Evolutionary conservation across 2,329 filamentous ascomycete species (phyloP), one percentile per base, ranked within the genome.

Genomic region (Venturia oleaginea): DNA sequence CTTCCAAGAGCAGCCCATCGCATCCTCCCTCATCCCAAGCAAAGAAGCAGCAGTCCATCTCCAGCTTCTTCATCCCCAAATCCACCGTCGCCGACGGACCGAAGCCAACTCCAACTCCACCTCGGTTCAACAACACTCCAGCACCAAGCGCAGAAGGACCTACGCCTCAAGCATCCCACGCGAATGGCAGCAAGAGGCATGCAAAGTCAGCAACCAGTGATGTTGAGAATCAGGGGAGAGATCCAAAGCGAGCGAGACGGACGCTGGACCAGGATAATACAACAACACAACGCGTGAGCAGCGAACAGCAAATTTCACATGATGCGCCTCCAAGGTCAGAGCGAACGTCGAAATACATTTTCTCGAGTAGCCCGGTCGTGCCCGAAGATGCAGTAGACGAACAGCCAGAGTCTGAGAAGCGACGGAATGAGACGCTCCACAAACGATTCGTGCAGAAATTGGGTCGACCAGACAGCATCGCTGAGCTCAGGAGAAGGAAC

Each of bases 381-480:
- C 59, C 67, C 7, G 73, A 76, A 1, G 74, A 77, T 17, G 73
- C 75, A 0, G 75, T 78, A 3, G 74, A 75, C 11, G 68, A 71
- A 0, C 81, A 84, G 17, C 79, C 81, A 7, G 83, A 83, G 63
- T 76, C 77, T 3, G 79, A 79, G 1, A 82, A 77, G 68, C 83
- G 79, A 67, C 80, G 81, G 65, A 92, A 88, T 71, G 84, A 89
- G 65, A 86, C 85, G 60, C 78, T 97, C 30, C 94, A 97, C 72
- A 81, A 84, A 67, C 89, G 86, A 70, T 99, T 97, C 71, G 88
- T 97, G 38, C 90, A 90, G 80, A 96, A 93, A 74, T 84, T 99
- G 2, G 92, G 93, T 0, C 86, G 89, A 54, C 88, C 92, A 0
- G 92, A 96, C 72, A 93, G 91, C 72, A 80, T 96, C 68, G 81